Evolutionary conservation across 2,329 filamentous ascomycete genomes (phyloP).

Genomic region (Phialophora macrospora): DNA sequence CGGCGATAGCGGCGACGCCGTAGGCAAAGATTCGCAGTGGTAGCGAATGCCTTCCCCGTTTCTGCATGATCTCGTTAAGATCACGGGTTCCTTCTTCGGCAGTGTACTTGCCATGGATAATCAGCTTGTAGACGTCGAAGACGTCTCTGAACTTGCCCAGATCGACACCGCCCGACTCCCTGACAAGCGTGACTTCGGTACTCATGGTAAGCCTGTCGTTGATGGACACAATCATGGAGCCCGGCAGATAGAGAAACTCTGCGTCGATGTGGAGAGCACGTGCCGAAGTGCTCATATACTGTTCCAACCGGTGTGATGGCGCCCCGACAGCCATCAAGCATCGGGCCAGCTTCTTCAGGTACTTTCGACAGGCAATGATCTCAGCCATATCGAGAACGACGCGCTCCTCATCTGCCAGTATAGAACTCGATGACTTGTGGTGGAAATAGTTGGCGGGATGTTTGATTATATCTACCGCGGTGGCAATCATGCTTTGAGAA

Average conservation of each 20-base stretch:
- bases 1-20: constrained; percentile 74
- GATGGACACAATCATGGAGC: constrained; percentile 94
- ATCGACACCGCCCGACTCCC: constrained; percentile 50
- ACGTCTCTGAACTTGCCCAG: constrained; percentile 51
- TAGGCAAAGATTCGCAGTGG: constrained; percentile 68
- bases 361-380: constrained; percentile 78
- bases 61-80: constrained; percentile 61
- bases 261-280: constrained; percentile 87
- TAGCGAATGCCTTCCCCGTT: constrained; percentile 60
- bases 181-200: constrained; percentile 53
- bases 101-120: constrained; percentile 53
- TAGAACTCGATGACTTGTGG: constrained; percentile 19
- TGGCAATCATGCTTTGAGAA: constrained; percentile 31
- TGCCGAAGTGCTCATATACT: constrained; percentile 89
- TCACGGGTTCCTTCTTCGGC: constrained; percentile 52
- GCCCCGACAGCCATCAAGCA: constrained; percentile 90
- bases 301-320: constrained; percentile 84
- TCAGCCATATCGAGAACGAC: constrained; percentile 59
- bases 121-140: constrained; percentile 55
- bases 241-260: constrained; percentile 87
- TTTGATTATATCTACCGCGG: constrained; percentile 36
- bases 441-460: constrained; percentile 32
- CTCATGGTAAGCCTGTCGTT: constrained; percentile 58
- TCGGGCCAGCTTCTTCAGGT: constrained; percentile 81
- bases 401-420: constrained; percentile 27